phyloP scores from a whole-genome alignment of 2,329 filamentous ascomycete genomes.

The Sordariomycetes sp. region DNA sequence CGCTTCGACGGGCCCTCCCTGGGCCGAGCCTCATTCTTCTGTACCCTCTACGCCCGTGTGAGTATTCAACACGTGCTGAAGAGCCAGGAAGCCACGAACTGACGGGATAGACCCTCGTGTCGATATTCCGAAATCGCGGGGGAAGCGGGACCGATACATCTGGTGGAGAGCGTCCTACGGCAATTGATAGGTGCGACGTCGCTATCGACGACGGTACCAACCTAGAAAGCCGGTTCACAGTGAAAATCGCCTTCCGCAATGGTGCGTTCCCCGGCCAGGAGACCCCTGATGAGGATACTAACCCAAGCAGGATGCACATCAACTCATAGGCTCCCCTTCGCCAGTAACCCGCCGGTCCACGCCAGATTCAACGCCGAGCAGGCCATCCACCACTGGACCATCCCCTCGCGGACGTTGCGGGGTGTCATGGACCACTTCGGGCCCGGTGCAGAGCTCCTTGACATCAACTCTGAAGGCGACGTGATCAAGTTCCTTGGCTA shows the following conservation, averaged over 20 bases:
- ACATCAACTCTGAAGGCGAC: slow-evolving; percentile 62
- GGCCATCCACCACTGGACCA: slow-evolving; percentile 58
- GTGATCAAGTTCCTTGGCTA: slow-evolving; percentile 70
- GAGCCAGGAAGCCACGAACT: neutral
- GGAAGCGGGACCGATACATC: slow-evolving; percentile 30
- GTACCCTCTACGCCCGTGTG: slow-evolving; percentile 44
- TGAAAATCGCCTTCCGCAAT: slow-evolving; percentile 62
- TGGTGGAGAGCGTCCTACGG: slow-evolving; percentile 51
- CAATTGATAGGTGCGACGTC: slow-evolving; percentile 64
- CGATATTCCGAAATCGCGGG: slow-evolving; percentile 57
- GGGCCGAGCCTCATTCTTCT: slow-evolving; percentile 52
- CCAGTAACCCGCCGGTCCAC: slow-evolving; percentile 59
- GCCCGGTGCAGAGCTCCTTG: slow-evolving; percentile 66
- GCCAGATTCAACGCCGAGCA: slow-evolving; percentile 58
- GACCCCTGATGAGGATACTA: neutral
- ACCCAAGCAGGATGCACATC: slow-evolving; percentile 51
- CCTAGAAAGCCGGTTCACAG: slow-evolving; percentile 59
- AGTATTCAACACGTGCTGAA: neutral
- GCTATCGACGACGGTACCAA: slow-evolving; percentile 58
- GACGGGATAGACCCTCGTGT: slow-evolving; percentile 45
- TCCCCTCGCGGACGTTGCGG: slow-evolving; percentile 55
- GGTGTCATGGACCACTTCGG: slow-evolving; percentile 74
- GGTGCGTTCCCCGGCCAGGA: slow-evolving; percentile 23
- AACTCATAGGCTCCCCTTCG: slow-evolving; percentile 64
- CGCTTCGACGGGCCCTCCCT: slow-evolving; percentile 43